phyloP scores from a whole-genome alignment of 305 asterid genomes.

The Coffea humblotiana region DNA sequence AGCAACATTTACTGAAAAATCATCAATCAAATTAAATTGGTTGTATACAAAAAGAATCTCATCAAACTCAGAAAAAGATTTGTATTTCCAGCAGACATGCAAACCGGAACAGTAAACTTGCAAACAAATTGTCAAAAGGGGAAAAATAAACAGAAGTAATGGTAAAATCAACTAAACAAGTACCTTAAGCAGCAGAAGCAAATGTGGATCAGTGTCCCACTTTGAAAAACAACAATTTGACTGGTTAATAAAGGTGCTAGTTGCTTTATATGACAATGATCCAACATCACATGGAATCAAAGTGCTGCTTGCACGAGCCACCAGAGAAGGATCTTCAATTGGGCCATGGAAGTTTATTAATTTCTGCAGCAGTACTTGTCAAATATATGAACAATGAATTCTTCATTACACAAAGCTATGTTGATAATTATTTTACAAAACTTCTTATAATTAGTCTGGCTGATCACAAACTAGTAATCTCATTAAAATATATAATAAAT shows the following conservation, averaged over 20 bases:
- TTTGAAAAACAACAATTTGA: conserved; percentile 71
- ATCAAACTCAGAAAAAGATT: not conserved
- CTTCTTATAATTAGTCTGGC: not conserved
- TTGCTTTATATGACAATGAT: conserved; percentile 58
- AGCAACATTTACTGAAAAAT: not conserved
- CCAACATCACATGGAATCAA: conserved; percentile 69
- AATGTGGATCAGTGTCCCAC: conserved; percentile 63
- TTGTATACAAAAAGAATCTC: not conserved
- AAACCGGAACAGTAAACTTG: not conserved
- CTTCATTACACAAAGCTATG: not conserved
- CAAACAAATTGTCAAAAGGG: not conserved
- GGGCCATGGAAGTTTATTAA: conserved; percentile 54
- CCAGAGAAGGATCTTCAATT: conserved; percentile 85
- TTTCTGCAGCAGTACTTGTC: conserved; percentile 57
- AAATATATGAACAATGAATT: conserved; percentile 27
- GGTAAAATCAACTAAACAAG: not conserved
- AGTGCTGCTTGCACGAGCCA: conserved; percentile 61
- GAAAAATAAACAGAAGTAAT: not conserved
- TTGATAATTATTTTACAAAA: not conserved
- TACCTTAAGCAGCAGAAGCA: conserved; percentile 92
- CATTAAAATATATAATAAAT: conserved; percentile 8
- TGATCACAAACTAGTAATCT: not conserved
- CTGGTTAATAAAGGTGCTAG: conserved; percentile 65
- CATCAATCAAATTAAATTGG: not conserved
- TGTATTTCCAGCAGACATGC: not conserved